Percentiles rank a stretch among this genome's conserved stretches.
phyloP scores from a whole-genome alignment of 495 filamentous ascomycete genomes.

The Rostrohypoxylon terebratum region DNA sequence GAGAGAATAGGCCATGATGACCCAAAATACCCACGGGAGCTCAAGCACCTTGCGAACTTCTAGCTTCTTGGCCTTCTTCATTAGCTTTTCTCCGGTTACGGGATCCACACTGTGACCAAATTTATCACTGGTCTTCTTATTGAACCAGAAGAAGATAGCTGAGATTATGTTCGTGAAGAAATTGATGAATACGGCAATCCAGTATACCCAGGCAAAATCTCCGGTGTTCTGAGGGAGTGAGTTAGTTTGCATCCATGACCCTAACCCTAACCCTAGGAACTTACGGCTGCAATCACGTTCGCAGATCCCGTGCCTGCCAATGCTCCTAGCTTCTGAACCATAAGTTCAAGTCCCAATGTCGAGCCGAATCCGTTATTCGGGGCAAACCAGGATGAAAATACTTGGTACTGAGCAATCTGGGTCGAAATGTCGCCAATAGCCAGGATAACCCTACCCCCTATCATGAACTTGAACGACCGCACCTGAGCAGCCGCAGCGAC shows the following conservation, averaged over 20 bases:
- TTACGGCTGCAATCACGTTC: background rate
- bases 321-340: background rate
- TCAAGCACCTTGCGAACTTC: background rate
- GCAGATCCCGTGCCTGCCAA: background rate
- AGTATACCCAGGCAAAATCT: background rate
- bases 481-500: background rate
- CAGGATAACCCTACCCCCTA: background rate
- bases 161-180: background rate
- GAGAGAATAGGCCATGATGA: background rate
- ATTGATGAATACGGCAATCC: background rate
- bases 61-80: background rate
- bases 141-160: background rate
- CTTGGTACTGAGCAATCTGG: conserved; percentile 1
- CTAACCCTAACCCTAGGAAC: background rate
- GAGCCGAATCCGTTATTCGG: conserved; percentile 2
- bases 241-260: background rate
- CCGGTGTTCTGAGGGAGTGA: background rate
- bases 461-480: background rate
- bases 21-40: background rate
- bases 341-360: background rate
- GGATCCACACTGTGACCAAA: background rate
- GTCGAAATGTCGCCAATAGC: background rate
- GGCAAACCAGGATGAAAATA: background rate
- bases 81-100: background rate
- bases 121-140: background rate